Evolutionary conservation across 139 green algal species (phyloP), one percentile per base, ranked within the genome.

Genomic region (Monoraphidium neglectum): DNA sequence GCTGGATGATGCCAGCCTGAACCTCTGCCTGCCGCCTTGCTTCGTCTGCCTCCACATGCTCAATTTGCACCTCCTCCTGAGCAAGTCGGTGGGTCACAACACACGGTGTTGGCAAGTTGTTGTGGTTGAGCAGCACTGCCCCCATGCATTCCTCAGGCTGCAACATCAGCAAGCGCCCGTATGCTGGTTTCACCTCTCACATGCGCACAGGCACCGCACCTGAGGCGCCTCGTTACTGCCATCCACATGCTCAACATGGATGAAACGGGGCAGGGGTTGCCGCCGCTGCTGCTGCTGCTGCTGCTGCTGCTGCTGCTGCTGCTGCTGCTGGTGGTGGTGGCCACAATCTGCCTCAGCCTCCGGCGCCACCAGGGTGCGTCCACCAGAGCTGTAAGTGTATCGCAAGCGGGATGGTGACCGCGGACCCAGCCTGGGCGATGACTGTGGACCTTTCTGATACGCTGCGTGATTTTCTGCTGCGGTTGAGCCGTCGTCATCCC

Each of bases 41-140:
- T n/a, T 62, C 72, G 36, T 77, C 72, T 38, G 43, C 59, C 46
- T 68, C 5, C 15, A 64, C 16, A 24, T 77, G 72, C 4, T 62
- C 38, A 32, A 77, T 77, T 6, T 70, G 26, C 24, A 77, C 57
- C 3, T 70, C 59, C 5, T 77, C 72, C 72, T 77, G 72, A 37
- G 68, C 4, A 30, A 24, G 33, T 16, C 26, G 32, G 60, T 32
- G 24, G 30, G 3, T 4, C 0, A 43, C 30, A 36, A 13, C n/a
- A n/a, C n/a, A n/a, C n/a, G 60, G 18, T 18, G 5, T 4, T 67
- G 4, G 60, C 28, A 38, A 21, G 37, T 28, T 32, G 38, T 28
- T 28, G 38, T 1, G 32, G 10, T n/a, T 32, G 10, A 3, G 18
- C 60, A 37, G 3, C 16, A 13, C 30, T 18, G 30, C 23, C 21